phyloP scores from a whole-genome alignment of 345 rosid species.

The Moricandia arvensis region DNA sequence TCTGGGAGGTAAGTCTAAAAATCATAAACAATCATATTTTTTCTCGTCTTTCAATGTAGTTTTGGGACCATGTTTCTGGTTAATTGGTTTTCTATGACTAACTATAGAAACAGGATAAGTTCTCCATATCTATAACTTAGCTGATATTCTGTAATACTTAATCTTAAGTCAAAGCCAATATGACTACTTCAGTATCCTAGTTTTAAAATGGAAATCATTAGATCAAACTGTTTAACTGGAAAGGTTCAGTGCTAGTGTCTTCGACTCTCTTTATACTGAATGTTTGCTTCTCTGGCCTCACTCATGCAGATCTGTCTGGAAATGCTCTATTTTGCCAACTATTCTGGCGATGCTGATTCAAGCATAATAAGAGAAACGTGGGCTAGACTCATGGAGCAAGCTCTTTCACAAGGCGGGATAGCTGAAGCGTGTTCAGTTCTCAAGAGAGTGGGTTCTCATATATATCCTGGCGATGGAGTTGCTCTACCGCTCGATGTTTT shows the following conservation, averaged over 20 bases:
- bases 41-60: constrained; percentile 2
- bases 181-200: neutral
- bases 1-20: constrained; percentile 76
- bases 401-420: constrained; percentile 84
- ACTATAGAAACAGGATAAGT: neutral
- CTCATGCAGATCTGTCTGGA: constrained; percentile 72
- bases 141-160: neutral
- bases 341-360: constrained; percentile 88
- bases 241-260: constrained; percentile 4
- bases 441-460: constrained; percentile 79
- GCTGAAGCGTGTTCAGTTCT: constrained; percentile 94
- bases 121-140: neutral
- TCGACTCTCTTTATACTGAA: neutral
- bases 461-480: constrained; percentile 95
- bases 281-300: constrained; percentile 34
- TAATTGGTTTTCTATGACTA: constrained; percentile 10
- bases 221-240: constrained; percentile 8
- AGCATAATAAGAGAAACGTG: constrained; percentile 92
- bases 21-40: constrained; percentile 3
- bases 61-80: constrained; percentile 4
- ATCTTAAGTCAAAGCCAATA: neutral
- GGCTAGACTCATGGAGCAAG: constrained; percentile 91
- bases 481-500: constrained; percentile 76
- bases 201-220: neutral
- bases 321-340: constrained; percentile 93